Conservation (phyloP, 192 early-diverging fungal genomes). For the Umbelopsis isabellina region DNA sequence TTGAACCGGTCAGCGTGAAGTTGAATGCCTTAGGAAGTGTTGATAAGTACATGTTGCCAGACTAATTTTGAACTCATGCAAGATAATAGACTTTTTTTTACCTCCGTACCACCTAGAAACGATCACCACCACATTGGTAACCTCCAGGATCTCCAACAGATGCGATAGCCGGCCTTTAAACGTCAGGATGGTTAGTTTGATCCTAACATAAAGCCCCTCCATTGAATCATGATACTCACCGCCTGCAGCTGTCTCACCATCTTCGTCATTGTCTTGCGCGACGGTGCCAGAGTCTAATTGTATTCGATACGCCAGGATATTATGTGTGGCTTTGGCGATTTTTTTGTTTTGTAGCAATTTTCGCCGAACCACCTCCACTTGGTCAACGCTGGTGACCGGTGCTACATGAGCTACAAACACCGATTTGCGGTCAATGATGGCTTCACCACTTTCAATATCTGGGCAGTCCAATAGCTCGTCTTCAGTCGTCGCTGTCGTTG, state of each 20-base stretch:
- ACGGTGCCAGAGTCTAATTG: conserved; percentile 52
- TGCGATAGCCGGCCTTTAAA: conserved; percentile 65
- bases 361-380: conserved; percentile 59
- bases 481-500: background rate
- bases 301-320: conserved; percentile 88
- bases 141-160: conserved; percentile 76
- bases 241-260: conserved; percentile 93
- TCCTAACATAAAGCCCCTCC: background rate
- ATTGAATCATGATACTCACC: conserved; percentile 34
- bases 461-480: conserved; percentile 29
- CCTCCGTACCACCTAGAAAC: conserved; percentile 92
- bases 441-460: conserved; percentile 54
- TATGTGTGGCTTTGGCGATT: conserved; percentile 87
- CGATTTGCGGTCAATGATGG: conserved; percentile 79
- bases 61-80: background rate
- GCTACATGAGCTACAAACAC: conserved; percentile 87
- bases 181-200: background rate
- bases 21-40: conserved; percentile 25
- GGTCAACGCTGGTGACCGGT: conserved; percentile 46
- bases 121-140: conserved; percentile 76
- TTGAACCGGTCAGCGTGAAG: conserved; percentile 81
- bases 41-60: background rate
- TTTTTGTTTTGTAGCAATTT: conserved; percentile 70
- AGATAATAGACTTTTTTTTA: conserved; percentile 19
- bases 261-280: conserved; percentile 88